Evolutionary conservation across 805 yeast genomes (phyloP).

Genomic region (Myxozyma nipponensis): DNA sequence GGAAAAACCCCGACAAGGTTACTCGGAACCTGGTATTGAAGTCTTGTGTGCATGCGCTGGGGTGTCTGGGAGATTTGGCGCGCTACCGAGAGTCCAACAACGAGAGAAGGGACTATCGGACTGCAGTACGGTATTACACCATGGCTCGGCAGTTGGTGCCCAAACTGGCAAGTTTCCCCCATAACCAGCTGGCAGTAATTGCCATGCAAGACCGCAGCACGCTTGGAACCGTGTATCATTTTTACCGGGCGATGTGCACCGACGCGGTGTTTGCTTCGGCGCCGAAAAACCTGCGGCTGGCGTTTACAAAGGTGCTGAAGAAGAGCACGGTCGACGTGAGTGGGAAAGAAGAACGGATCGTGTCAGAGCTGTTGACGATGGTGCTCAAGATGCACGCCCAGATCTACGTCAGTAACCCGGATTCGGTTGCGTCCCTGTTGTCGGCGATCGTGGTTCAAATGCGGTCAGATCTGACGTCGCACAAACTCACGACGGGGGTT

Average conservation of each 20-base stretch:
- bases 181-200: constrained; percentile 29
- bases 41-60: constrained; percentile 22
- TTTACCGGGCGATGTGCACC: constrained; percentile 26
- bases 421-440: neutral
- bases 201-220: constrained; percentile 15
- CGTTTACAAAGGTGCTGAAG: constrained; percentile 18
- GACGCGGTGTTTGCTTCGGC: constrained; percentile 24
- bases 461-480: constrained; percentile 3
- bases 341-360: constrained; percentile 7
- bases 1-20: neutral
- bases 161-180: constrained; percentile 17
- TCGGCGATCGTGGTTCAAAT: constrained; percentile 1
- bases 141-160: constrained; percentile 28
- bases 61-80: constrained; percentile 29
- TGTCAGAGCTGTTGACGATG: constrained; percentile 4
- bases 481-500: constrained; percentile 12
- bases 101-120: constrained; percentile 16
- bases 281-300: constrained; percentile 20
- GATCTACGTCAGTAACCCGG: neutral
- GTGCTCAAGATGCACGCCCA: constrained; percentile 21
- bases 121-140: constrained; percentile 23
- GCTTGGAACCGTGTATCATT: constrained; percentile 24
- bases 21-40: constrained; percentile 6
- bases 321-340: constrained; percentile 1
- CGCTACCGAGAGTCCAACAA: constrained; percentile 24